Base-by-base conservation (phyloP, 768 basidiomycete genomes). In the Psilocybe cubensis region DNA sequence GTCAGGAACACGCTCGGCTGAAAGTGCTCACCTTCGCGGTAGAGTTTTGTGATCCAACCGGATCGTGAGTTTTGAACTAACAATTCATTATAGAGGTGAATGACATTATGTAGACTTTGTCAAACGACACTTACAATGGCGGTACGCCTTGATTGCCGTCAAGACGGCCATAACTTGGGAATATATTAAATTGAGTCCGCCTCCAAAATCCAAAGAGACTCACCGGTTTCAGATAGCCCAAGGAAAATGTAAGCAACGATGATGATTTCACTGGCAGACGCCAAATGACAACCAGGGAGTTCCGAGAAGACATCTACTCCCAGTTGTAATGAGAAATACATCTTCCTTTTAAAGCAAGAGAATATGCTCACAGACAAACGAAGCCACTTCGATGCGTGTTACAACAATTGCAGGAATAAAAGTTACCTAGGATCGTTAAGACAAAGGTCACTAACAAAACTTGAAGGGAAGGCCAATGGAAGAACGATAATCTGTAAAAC, bases 141-240 rank as follows among this genome's bases (percentile, higher is more conserved):
- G 72, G 40, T 73, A 73, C 4, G 73, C 75, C 50, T 72, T 73
- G 7, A 77, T 68, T 2, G 63, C 68, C 2, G 75, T 79, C 40
- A 79, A 56, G 28, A 73, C 56, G 10, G 70, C 76, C 54, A 78
- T 74, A 20, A 68, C 79, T 80, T 43, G 7, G n/a, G 20, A 44
- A 43, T 52, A 7, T n/a, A 8, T 20, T 23, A 40, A 20, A 27
- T 29, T 46, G n/a, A 50, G 35, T 41, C 24, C 41, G 3, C 21
- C 9, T 28, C 11, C 3, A 1, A n/a, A 6, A 27, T 23, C 25
- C 8, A n/a, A 31, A 52, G 50, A 27, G 14, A 64, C 76, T 38
- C 46, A 78, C 79, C 67, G 1, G 76, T 79, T 65, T 80, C 79
- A 3, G 68, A 74, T 3, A 77, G 6, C 38, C 75, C 66, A 4